These are phyloP conservation scores for Trichosporon sp. DNA, from an alignment of 1,284 basidiomycete genomes.

Conservation along the genomic window DNA sequence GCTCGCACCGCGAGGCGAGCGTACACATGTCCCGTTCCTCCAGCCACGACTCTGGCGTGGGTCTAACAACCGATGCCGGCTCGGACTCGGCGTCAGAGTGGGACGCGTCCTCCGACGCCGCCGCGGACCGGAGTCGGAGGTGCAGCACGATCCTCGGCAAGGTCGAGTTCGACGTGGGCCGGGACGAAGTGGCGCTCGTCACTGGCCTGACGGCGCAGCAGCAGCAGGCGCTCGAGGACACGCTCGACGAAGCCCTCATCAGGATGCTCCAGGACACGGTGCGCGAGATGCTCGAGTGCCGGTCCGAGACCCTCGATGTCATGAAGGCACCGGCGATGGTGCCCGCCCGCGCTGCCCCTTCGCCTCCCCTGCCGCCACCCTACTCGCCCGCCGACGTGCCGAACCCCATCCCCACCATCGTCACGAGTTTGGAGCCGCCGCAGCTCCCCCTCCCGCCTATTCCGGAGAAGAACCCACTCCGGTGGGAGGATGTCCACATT, in stretches of 20 bases:
- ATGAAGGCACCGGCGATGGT: neutral
- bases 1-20: neutral
- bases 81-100: neutral
- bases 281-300: conserved; percentile 8
- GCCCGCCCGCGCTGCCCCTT: too few species aligned
- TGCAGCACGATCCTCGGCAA: conserved; percentile 1
- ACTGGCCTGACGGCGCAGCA: neutral
- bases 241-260: neutral
- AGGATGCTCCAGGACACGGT: conserved; percentile 5
- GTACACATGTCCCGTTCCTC: neutral
- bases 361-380: neutral
- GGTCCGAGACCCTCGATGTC: neutral
- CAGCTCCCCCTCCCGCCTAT: neutral
- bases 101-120: neutral
- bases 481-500: neutral
- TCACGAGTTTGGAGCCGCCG: neutral
- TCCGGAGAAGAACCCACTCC: neutral
- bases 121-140: neutral
- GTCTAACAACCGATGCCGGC: neutral
- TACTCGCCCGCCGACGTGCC: neutral
- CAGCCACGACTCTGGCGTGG: neutral
- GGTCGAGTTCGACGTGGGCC: neutral
- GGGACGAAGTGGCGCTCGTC: conserved; percentile 1
- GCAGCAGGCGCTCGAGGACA: neutral
- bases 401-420: neutral